Conservation (phyloP, 305 asterid genomes). For the Ruellia speciosa region DNA sequence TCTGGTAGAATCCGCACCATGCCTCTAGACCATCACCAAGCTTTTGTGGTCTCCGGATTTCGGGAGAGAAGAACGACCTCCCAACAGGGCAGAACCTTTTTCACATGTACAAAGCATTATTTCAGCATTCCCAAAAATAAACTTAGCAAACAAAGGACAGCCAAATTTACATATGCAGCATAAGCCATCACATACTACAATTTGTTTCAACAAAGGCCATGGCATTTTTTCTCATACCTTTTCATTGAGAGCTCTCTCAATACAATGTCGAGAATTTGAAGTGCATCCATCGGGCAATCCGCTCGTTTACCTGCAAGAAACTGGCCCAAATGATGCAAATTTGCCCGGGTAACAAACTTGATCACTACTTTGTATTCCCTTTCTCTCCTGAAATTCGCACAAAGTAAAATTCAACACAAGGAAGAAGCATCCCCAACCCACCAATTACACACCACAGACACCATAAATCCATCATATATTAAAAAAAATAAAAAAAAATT, state of each 20-base stretch:
- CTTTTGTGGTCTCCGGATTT: conserved; percentile 71
- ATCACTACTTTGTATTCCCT: conserved; percentile 80
- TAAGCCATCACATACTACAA: too few species aligned
- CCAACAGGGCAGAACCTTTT: conserved; percentile 87
- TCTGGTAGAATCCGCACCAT: conserved; percentile 98
- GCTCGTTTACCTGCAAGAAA: conserved; percentile 92
- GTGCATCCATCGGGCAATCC: conserved; percentile 89
- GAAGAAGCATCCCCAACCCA: not conserved
- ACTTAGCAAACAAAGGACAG: not conserved
- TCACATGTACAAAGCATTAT: not conserved
- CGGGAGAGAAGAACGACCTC: conserved; percentile 87
- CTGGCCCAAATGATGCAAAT: conserved; percentile 77
- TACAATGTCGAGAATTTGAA: conserved; percentile 91
- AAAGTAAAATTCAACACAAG: not conserved
- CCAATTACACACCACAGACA: too few species aligned
- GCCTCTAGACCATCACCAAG: conserved; percentile 98
- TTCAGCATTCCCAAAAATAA: not conserved
- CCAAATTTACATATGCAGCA: too few species aligned
- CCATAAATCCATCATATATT: too few species aligned
- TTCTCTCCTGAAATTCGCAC: conserved; percentile 48
- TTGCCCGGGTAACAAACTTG: conserved; percentile 79
- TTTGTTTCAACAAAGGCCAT: not conserved
- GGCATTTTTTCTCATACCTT: conserved; percentile 33
- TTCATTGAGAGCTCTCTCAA: conserved; percentile 76
- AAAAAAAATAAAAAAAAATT: too few species aligned